phyloP scores from a whole-genome alignment of 129 eudicot species.

The Flaveria brownii region DNA sequence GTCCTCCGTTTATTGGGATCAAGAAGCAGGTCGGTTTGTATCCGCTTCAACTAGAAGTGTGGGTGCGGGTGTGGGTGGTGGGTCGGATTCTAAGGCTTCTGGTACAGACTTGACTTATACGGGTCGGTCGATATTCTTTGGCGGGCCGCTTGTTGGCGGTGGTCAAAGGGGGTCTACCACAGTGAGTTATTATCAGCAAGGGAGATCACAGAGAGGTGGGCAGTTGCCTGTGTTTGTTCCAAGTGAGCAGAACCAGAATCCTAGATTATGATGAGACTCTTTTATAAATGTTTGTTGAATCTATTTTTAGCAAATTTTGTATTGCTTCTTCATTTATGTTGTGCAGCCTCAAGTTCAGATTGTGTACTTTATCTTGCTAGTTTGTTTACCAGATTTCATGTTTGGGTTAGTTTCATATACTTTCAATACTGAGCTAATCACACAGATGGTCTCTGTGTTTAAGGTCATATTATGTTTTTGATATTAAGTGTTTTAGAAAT shows the following conservation, averaged over 20 bases:
- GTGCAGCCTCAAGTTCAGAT: conserved; percentile 10
- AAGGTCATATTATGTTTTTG: no score
- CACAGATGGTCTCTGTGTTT: background rate
- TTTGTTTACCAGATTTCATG: background rate
- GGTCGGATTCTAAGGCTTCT: conserved; percentile 50
- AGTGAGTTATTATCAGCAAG: conserved; percentile 67
- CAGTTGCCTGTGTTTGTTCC: conserved; percentile 96
- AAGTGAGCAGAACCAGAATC: conserved; percentile 56
- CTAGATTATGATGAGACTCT: conserved; percentile 38
- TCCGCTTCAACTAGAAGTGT: conserved; percentile 71
- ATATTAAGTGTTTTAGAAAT: no score
- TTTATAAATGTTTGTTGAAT: background rate
- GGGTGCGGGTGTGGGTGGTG: conserved; percentile 18
- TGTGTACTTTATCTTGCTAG: background rate
- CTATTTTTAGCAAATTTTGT: conserved; percentile 22
- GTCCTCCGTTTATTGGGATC: conserved; percentile 93
- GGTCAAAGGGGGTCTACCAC: conserved; percentile 44
- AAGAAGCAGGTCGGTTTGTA: conserved; percentile 89
- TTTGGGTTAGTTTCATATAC: background rate
- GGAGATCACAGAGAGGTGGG: conserved; percentile 86
- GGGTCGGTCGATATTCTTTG: conserved; percentile 81
- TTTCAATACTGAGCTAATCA: background rate
- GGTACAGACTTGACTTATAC: conserved; percentile 69
- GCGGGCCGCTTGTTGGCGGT: conserved; percentile 71
- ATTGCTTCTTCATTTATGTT: background rate